Evolutionary conservation across 1,139 yeast genomes (phyloP).

Genomic region (Meyerozyma carpophila): DNA sequence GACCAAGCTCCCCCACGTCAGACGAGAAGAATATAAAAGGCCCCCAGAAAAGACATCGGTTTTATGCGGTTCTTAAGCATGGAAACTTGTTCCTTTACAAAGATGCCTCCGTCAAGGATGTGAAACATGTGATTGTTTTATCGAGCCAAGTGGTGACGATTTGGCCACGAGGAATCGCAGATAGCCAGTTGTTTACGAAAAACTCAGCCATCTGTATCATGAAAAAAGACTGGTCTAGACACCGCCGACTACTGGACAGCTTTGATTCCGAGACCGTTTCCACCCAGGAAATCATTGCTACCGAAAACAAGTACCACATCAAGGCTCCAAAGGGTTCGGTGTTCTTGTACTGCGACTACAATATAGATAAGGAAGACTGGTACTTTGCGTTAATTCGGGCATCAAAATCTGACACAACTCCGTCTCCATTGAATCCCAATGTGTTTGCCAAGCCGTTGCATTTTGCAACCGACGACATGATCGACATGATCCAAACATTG

Average conservation of each 20-base stretch:
- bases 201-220: constrained; percentile 72
- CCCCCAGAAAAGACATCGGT: constrained; percentile 50
- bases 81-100: constrained; percentile 81
- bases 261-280: constrained; percentile 15
- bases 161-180: constrained; percentile 80
- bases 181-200: constrained; percentile 75
- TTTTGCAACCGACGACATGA: constrained; percentile 64
- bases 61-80: constrained; percentile 68
- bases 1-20: constrained; percentile 4
- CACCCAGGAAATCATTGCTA: constrained; percentile 17
- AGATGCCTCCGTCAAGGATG: constrained; percentile 59
- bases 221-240: constrained; percentile 30
- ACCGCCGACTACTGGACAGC: constrained; percentile 23
- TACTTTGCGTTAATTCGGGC: constrained; percentile 80
- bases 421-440: constrained; percentile 19
- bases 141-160: constrained; percentile 64
- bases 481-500: constrained; percentile 66
- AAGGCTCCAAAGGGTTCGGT: constrained; percentile 51
- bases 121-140: constrained; percentile 75
- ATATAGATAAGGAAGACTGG: constrained; percentile 87
- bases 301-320: constrained; percentile 7
- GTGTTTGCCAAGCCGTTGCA: constrained; percentile 69
- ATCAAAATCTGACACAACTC: constrained; percentile 36
- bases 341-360: constrained; percentile 70
- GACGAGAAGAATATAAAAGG: constrained; percentile 9